Conservation (phyloP, 768 basidiomycete species). For the Rhizopogon vulgaris region DNA sequence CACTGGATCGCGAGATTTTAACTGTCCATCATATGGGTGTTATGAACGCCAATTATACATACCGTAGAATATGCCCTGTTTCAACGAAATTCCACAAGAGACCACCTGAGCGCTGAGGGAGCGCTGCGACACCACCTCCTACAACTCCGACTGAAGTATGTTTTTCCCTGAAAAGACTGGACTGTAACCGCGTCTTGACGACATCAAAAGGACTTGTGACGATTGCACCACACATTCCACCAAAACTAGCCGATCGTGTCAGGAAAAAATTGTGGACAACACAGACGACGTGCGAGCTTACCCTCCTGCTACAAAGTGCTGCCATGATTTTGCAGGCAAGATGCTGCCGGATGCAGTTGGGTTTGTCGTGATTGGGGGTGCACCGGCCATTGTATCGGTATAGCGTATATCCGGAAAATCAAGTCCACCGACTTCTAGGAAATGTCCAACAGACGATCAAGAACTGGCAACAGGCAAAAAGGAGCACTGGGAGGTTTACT, state of each 20-base stretch:
- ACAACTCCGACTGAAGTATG: conserved; percentile 26
- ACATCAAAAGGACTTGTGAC: conserved; percentile 98
- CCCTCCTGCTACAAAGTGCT: conserved; percentile 85
- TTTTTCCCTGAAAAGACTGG: conserved; percentile 65
- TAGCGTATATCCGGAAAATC: background rate
- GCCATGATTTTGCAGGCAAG: conserved; percentile 74
- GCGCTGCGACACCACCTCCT: conserved; percentile 27
- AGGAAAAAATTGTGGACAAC: conserved; percentile 3
- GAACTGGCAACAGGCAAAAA: background rate
- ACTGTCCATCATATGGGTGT: too few relatives aligned
- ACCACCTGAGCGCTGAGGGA: conserved; percentile 36
- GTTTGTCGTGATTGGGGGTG: conserved; percentile 19
- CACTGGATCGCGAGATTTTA: conserved; percentile 34
- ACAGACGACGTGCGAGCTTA: conserved; percentile 28
- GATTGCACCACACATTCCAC: conserved; percentile 96
- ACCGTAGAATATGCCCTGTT: conserved; percentile 88
- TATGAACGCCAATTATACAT: background rate
- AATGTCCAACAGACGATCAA: background rate
- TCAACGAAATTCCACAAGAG: conserved; percentile 92
- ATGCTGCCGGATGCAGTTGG: conserved; percentile 29
- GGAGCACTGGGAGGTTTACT: background rate
- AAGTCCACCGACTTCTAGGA: background rate
- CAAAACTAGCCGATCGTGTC: conserved; percentile 48
- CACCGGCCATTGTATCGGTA: conserved; percentile 13
- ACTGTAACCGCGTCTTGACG: conserved; percentile 95